phyloP scores from a whole-genome alignment of 1,284 basidiomycete species.

The Pascua sp. region DNA sequence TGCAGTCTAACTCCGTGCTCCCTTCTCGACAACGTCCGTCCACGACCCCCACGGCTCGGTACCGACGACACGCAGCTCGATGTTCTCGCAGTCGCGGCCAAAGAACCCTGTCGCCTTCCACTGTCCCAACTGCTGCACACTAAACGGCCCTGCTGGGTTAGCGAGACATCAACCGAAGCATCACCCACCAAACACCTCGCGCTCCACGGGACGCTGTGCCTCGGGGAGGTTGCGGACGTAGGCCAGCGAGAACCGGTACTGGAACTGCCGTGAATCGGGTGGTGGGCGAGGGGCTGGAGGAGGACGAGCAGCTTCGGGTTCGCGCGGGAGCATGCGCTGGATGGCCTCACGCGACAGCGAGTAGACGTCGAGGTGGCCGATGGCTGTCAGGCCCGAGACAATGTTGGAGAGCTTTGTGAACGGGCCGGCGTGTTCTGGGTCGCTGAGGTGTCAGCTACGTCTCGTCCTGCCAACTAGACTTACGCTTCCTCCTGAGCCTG shows the following conservation, averaged over 20 bases:
- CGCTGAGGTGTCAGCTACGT: slow-evolving; percentile 17
- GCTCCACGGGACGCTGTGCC: slow-evolving; percentile 46
- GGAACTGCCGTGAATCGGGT: slow-evolving; percentile 41
- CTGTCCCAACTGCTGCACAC: slow-evolving; percentile 30
- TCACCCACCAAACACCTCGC: slow-evolving; percentile 49
- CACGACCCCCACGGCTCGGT: slow-evolving; percentile 42
- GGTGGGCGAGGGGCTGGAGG: slow-evolving; percentile 14
- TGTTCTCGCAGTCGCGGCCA: slow-evolving; percentile 46
- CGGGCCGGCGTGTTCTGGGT: slow-evolving; percentile 34
- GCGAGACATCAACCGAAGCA: neutral
- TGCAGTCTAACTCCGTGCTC: neutral
- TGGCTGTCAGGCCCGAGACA: slow-evolving; percentile 42
- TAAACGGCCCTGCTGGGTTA: slow-evolving; percentile 43
- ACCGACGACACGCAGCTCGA: slow-evolving; percentile 40
- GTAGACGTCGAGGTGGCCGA: slow-evolving; percentile 50
- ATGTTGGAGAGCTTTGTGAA: slow-evolving; percentile 48
- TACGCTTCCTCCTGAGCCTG: slow-evolving; percentile 31
- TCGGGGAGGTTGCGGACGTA: slow-evolving; percentile 45
- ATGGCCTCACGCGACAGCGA: slow-evolving; percentile 48
- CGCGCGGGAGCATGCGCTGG: slow-evolving; percentile 46
- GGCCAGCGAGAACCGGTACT: slow-evolving; percentile 49
- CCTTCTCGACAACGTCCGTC: slow-evolving; percentile 27
- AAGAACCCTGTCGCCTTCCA: slow-evolving; percentile 50
- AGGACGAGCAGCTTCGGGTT: slow-evolving; percentile 3
- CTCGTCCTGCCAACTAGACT: slow-evolving; percentile 18